Evolutionary conservation across 2,329 filamentous ascomycete species (phyloP), one percentile per base, ranked within the genome.

Genomic region (Hypoxylon sp.): DNA sequence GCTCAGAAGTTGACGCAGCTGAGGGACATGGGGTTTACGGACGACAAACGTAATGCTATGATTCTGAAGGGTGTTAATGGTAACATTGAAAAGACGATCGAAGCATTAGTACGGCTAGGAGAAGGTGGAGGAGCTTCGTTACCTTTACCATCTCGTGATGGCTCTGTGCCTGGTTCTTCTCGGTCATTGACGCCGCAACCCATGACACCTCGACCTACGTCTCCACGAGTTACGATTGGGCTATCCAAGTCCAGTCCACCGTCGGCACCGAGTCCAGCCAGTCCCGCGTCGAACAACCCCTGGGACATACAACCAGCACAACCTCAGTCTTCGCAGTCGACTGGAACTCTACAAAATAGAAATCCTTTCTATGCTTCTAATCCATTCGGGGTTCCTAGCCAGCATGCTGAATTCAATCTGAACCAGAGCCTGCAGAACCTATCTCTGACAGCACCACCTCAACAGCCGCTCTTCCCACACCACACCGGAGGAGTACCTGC

Each of bases 1-100:
- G 93, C 97, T 48, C 85, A 87, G 55, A 98, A 98, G 79, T 81
- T 98, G 78, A 84, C 85, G 2, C 90, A 89, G 58, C 82, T 99
- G 64, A 88, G 90, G 61, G 94, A 98, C 63, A 97, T 98, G 94
- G 96, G 96, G 0, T 99, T 99, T 75, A 84, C 83, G 3, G 94
- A 99, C 77, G 90, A 91, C 46, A 92, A 91, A 74, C 89, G 92
- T 66, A 98, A 98, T 76, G 85, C 89, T 3, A 89, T 91, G 58
- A 90, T 98, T 27, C 82, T 99, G 17, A 95, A 94, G 77, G 92
- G 92, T 2, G 86, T 97, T 31, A 90, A 92, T 76, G 95, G 95
- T 3, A 95, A 96, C 76, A 78, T 99, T 64, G 94, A 98, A 73
- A 91, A 89, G 79, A 90, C 95, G 0, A 89, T 98, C 49, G 95